Conservation (phyloP, 257 asterid genomes). For the Ophiorrhiza pumila region DNA sequence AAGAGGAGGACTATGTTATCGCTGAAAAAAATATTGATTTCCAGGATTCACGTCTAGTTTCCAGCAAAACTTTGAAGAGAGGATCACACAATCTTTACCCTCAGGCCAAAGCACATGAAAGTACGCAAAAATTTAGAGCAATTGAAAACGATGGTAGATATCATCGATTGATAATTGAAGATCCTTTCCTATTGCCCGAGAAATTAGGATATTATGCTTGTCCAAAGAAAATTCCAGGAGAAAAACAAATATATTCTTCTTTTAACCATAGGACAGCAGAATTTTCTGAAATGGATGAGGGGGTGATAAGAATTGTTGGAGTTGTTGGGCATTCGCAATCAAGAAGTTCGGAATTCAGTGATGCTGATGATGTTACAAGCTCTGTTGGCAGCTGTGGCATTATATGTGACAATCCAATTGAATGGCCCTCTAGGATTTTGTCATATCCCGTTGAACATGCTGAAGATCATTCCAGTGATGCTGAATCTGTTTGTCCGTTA, state of each 20-base stretch:
- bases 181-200: slow-evolving; percentile 14
- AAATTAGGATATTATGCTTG: slow-evolving; percentile 14
- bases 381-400: slow-evolving; percentile 42
- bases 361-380: slow-evolving; percentile 28
- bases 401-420: slow-evolving; percentile 7
- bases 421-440: slow-evolving; percentile 22
- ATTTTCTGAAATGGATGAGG: slow-evolving; percentile 21
- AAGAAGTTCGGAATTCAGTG: slow-evolving; percentile 19
- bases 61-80: slow-evolving; percentile 23
- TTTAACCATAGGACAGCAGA: slow-evolving; percentile 9
- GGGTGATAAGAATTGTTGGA: slow-evolving; percentile 9
- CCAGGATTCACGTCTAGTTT: slow-evolving; percentile 18
- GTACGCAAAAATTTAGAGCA: slow-evolving; percentile 23
- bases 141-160: slow-evolving; percentile 25
- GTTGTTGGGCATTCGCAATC: slow-evolving; percentile 1
- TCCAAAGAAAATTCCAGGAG: slow-evolving; percentile 10
- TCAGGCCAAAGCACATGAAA: slow-evolving; percentile 19
- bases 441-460: slow-evolving; percentile 9
- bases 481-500: slow-evolving; percentile 34
- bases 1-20: slow-evolving; percentile 3
- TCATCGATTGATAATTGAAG: slow-evolving; percentile 11
- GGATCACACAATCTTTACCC: slow-evolving; percentile 13
- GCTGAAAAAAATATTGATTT: slow-evolving; percentile 7
- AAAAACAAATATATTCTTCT: slow-evolving; percentile 12
- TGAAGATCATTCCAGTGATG: slow-evolving; percentile 34